Percentiles rank a stretch among this genome's conserved stretches.
phyloP scores from a whole-genome alignment of 192 early-diverging fungal species.

The Chytriomyces sp. region DNA sequence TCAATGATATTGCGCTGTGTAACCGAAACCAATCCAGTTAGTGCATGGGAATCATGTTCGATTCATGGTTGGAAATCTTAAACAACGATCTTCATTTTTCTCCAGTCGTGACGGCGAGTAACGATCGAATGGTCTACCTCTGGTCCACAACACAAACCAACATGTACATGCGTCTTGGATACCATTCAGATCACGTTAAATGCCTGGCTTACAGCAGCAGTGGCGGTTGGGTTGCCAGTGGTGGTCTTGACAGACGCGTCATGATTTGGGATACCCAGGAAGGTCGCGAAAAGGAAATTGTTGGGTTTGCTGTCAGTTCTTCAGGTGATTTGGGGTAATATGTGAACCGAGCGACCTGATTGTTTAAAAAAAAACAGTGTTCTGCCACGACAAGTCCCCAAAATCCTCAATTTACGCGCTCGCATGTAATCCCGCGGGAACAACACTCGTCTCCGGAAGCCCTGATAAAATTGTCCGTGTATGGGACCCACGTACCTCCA shows the following conservation, averaged over 20 bases:
- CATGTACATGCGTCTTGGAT: constrained; percentile 67
- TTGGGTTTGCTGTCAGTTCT: constrained; percentile 27
- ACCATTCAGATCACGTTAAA: constrained; percentile 92
- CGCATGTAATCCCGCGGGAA: constrained; percentile 78
- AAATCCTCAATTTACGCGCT: constrained; percentile 86
- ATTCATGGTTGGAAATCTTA: no score
- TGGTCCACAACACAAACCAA: constrained; percentile 58
- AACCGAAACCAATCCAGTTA: constrained; percentile 67
- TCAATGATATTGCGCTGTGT: constrained; percentile 88
- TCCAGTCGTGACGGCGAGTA: constrained; percentile 72
- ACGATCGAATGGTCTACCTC: constrained; percentile 85
- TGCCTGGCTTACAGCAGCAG: constrained; percentile 78
- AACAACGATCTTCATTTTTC: no score
- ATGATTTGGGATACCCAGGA: constrained; percentile 89
- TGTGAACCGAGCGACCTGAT: neutral
- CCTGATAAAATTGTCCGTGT: constrained; percentile 91
- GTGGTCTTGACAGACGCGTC: constrained; percentile 87
- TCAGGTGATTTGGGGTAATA: constrained; percentile 29
- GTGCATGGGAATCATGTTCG: no score
- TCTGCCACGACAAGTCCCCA: constrained; percentile 55
- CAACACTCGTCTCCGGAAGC: constrained; percentile 85
- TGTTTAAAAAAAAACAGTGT: constrained; percentile 1
- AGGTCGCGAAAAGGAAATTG: constrained; percentile 39
- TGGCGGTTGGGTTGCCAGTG: constrained; percentile 82
- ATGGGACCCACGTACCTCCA: constrained; percentile 79